phyloP scores from a whole-genome alignment of 768 basidiomycete genomes.

The Auricularia sp. region DNA sequence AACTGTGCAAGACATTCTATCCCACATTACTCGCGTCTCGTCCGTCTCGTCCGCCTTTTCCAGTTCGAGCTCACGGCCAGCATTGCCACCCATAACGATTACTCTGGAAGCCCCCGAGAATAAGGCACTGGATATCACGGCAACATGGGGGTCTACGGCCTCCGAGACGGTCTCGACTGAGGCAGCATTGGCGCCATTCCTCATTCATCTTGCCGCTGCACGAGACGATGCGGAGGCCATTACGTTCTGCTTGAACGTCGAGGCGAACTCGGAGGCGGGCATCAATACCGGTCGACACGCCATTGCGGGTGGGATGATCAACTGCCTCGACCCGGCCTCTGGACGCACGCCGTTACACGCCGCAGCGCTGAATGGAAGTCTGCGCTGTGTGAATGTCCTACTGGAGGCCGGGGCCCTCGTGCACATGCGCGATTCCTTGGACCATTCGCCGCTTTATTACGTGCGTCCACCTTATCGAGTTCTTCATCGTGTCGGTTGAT shows the following conservation, averaged over 20 bases:
- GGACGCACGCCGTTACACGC: slow-evolving; percentile 72
- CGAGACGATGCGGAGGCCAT: slow-evolving; percentile 57
- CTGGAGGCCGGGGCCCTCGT: slow-evolving; percentile 71
- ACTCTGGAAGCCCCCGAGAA: background rate
- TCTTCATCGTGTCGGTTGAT: background rate
- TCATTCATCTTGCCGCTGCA: slow-evolving; percentile 71
- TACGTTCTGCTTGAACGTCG: slow-evolving; percentile 42
- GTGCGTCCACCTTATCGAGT: slow-evolving; percentile 25
- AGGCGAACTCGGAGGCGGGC: slow-evolving; percentile 11
- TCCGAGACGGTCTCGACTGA: slow-evolving; percentile 65
- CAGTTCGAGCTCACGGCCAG: slow-evolving; percentile 15
- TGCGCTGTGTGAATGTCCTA: slow-evolving; percentile 33
- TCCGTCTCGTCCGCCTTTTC: slow-evolving; percentile 23
- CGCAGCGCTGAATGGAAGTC: slow-evolving; percentile 61
- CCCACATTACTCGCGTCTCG: slow-evolving; percentile 59
- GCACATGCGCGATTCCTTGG: slow-evolving; percentile 68
- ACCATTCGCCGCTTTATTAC: slow-evolving; percentile 79
- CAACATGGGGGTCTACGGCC: slow-evolving; percentile 72
- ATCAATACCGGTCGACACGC: slow-evolving; percentile 19
- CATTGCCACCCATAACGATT: slow-evolving; percentile 1
- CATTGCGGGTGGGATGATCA: slow-evolving; percentile 61
- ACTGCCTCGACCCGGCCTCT: slow-evolving; percentile 59
- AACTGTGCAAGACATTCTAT: slow-evolving; percentile 53
- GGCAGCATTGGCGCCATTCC: slow-evolving; percentile 60
- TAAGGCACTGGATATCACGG: slow-evolving; percentile 30